These are phyloP conservation scores for Sutorius australiensis DNA, from an alignment of 768 basidiomycete genomes.

Conservation along the genomic window DNA sequence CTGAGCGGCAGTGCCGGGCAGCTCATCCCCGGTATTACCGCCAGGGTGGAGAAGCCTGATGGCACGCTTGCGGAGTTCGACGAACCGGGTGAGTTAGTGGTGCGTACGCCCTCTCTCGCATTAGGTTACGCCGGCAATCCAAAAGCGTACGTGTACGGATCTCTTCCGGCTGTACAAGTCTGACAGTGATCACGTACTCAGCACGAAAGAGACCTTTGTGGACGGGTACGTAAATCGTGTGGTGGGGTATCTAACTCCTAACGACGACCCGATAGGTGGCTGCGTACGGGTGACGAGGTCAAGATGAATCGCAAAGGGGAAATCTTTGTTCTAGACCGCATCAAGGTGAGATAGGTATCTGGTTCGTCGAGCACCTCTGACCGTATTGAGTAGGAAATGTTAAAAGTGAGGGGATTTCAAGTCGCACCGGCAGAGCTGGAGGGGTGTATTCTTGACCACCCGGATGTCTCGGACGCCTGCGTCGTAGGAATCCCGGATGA, in stretches of 20 bases:
- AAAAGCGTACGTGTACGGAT: conserved; percentile 46
- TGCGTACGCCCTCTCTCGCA: conserved; percentile 58
- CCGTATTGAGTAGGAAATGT: conserved; percentile 50
- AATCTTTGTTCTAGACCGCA: conserved; percentile 66
- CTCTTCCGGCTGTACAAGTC: not conserved
- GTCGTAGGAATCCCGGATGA: conserved; percentile 69
- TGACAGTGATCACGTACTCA: conserved; percentile 25
- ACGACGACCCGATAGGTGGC: conserved; percentile 44
- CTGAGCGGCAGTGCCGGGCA: conserved; percentile 53
- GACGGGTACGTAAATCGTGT: conserved; percentile 34
- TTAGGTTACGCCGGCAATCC: conserved; percentile 56
- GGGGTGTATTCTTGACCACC: conserved; percentile 58
- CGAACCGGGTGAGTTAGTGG: conserved; percentile 60
- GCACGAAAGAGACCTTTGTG: conserved; percentile 61
- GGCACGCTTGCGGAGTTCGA: conserved; percentile 52
- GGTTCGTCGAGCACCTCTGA: not conserved
- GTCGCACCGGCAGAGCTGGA: conserved; percentile 68
- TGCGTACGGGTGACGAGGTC: conserved; percentile 71
- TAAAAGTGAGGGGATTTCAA: conserved; percentile 59
- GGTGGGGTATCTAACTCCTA: not conserved
- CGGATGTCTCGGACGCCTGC: conserved; percentile 58
- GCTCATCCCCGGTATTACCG: conserved; percentile 53
- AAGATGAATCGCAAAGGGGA: conserved; percentile 57
- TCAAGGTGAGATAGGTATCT: conserved; percentile 48
- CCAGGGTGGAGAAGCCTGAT: conserved; percentile 55